Evolutionary conservation across 495 filamentous ascomycete species (phyloP).

Genomic region (Niebla homalea): DNA sequence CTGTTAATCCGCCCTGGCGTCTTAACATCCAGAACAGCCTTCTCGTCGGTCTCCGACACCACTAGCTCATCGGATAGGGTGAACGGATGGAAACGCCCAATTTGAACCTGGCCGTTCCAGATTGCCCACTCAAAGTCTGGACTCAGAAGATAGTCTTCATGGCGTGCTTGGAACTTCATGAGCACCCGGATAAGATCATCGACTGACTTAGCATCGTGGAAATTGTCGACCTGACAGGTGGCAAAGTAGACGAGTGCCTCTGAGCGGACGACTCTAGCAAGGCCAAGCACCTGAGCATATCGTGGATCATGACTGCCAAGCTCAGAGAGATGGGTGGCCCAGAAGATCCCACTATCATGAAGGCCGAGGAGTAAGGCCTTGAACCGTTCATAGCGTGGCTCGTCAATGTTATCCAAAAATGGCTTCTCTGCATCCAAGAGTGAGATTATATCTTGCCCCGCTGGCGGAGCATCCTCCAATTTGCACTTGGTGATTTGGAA

Average conservation of each 20-base stretch:
- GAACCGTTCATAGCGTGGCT: conserved; percentile 23
- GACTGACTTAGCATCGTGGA: no score
- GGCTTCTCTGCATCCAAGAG: conserved; percentile 22
- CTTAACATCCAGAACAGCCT: no score
- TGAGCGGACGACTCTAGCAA: not conserved
- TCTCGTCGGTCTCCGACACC: no score
- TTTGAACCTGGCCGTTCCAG: not conserved
- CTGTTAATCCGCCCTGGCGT: no score
- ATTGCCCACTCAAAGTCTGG: conserved; percentile 11
- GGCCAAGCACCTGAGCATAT: conserved; percentile 9
- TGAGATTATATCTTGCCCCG: conserved; percentile 18
- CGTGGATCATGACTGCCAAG: conserved; percentile 20
- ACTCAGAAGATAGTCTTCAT: not conserved
- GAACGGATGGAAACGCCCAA: conserved; percentile 12
- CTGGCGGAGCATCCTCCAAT: no score
- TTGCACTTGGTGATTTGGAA: no score
- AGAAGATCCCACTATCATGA: conserved; percentile 17
- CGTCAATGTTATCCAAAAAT: conserved; percentile 22
- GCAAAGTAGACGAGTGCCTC: not conserved
- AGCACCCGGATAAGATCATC: conserved; percentile 1
- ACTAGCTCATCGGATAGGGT: conserved; percentile 4
- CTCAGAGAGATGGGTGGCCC: conserved; percentile 19
- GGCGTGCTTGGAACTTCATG: not conserved
- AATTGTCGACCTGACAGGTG: conserved; percentile 6
- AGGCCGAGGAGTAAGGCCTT: conserved; percentile 18